Base-by-base conservation (phyloP, 2,329 filamentous ascomycete genomes). In the Ceratocystis cubensis region DNA sequence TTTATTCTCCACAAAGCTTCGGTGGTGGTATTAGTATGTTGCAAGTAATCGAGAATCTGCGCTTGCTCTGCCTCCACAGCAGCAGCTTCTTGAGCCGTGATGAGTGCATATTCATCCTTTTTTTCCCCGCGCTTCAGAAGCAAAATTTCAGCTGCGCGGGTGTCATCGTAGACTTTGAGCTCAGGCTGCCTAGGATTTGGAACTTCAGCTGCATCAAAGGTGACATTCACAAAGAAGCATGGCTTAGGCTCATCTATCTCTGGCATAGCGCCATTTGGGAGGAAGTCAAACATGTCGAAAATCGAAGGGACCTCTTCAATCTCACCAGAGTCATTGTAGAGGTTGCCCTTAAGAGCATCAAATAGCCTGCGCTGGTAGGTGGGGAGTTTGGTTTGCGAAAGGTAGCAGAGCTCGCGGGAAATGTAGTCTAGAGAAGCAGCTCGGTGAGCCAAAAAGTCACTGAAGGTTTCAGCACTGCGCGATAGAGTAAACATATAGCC, bases 251-350 rank as follows among this genome's bases (percentile, higher is more conserved):
- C 75, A 1, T 81, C 73, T 3, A 78, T 74, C 28, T 78, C 75
- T 78, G 82, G 84, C n/a, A 78, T 72, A 17, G 75, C 78, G 59
- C 80, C 80, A 22, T 79, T 73, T 1, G 81, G 75, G 68, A 94
- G 82, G 72, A 97, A 97, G 75, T 99, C 94, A 71, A 96, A 94
- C 25, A 97, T 81, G 70, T 96, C 91, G 72, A 97, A 96, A 5
- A 97, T 82, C 2, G 88, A 91, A 0, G 87, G 82, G 67, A 91
- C 88, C 33, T 80, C 77, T 46, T 88, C 78, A 4, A 84, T 78
- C 65, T 89, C 83, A 61, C 87, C 86, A 67, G 84, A 84, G 15
- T 87, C 82, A 20, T 85, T 78, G 10, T 83, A 80, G 6, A 90
- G 84, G 53, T 88, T 85, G 4, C 94, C 94, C 56, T 92, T 84